Base-by-base conservation (phyloP, 352 stramenopile species). In the Salisapilia sapeloensis region DNA sequence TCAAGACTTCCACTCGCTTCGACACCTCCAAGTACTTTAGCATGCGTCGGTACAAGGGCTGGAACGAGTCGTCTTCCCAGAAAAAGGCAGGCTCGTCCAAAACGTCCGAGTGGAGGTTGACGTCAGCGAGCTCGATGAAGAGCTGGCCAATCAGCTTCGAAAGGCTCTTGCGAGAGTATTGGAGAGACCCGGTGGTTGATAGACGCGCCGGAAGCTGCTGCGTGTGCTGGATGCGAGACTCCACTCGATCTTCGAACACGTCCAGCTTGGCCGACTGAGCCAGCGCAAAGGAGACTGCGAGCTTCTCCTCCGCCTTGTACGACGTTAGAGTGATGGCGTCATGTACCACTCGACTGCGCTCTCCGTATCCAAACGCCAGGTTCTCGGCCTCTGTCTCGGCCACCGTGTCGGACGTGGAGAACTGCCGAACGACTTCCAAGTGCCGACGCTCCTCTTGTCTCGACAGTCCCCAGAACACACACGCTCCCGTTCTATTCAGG, bases 71-170 rank as follows among this genome's bases (percentile, higher is more conserved):
- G 29, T 91, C 65, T 20, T 96, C 79, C 71, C 85, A 95, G 42
- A 96, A 86, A 20, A 89, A 93, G 29, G 95, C 81, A 1, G 84
- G 86, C 17, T 89, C 90, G 46, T 95, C 83, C 25, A 97, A 48
- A 29, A 97, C 84, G 32, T 95, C 86, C 31, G 74, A 94, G 50
- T 96, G 78, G 31, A 96, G 56, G 41, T 97, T 97, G 13, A 96
- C 69, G 29, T 94, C 77, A 4, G 82, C 64, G 1, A 81, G 40
- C 44, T 85, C 67, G 20, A 92, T 87, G 36, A 89, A 91, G 15
- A 96, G 54, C 42, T 86, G 63, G 6, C 83, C 83, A 33, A 94
- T 94, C 35, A 93, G 61, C 38, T 86, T 80, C 11, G 79, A 93
- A n/a, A 94, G 92, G 39, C 94, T 61, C 11, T 63, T 61, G 37